These are phyloP conservation scores for Mycena latifolia DNA, from an alignment of 768 basidiomycete species.

Conservation along the genomic window DNA sequence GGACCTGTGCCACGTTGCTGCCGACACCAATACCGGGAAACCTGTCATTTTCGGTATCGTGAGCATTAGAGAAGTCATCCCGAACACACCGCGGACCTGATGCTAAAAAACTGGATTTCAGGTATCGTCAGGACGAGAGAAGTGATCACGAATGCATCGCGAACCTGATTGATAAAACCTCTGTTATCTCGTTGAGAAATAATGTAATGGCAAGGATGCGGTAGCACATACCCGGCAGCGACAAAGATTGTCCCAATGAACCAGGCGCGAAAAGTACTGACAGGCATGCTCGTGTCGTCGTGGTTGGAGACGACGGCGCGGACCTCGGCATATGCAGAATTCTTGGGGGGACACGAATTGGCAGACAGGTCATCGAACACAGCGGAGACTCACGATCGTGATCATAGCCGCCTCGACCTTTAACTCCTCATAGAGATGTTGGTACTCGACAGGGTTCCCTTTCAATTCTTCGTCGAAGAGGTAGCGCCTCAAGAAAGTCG, in stretches of 20 bases:
- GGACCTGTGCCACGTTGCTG: constrained; percentile 58
- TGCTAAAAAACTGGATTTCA: too few species aligned
- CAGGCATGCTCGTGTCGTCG: constrained; percentile 65
- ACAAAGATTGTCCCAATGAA: constrained; percentile 46
- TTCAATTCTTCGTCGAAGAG: constrained; percentile 32
- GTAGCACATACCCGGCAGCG: too few species aligned
- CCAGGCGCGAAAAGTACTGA: constrained; percentile 64
- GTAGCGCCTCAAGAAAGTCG: constrained; percentile 35
- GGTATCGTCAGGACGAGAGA: too few species aligned
- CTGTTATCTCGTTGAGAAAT: too few species aligned
- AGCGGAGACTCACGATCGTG: constrained; percentile 24
- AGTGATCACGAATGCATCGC: too few species aligned
- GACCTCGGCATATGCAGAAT: constrained; percentile 76
- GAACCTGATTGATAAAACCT: constrained; percentile 47
- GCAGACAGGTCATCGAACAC: too few species aligned
- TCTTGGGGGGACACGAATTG: constrained; percentile 16
- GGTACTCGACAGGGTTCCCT: constrained; percentile 31
- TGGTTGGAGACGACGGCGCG: constrained; percentile 69
- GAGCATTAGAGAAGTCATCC: too few species aligned
- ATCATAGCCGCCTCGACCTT: constrained; percentile 45
- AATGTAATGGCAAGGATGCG: too few species aligned
- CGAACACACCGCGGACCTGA: too few species aligned
- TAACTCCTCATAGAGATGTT: constrained; percentile 39
- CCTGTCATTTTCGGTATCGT: too few species aligned
- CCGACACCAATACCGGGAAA: background rate